phyloP scores from a whole-genome alignment of 495 filamentous ascomycete species.

The Aspergillus egyptiacus region DNA sequence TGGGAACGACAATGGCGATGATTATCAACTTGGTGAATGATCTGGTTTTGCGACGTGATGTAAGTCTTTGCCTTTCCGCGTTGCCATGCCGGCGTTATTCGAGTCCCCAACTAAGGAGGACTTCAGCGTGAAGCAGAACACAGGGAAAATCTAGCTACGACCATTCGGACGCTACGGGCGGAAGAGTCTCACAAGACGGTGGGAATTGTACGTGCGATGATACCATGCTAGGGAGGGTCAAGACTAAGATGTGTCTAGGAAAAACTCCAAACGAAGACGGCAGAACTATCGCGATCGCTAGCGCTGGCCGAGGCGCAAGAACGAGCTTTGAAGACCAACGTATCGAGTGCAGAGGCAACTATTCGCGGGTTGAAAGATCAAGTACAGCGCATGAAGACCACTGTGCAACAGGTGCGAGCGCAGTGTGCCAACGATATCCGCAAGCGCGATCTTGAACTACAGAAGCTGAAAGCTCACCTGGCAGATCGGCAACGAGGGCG shows the following conservation, averaged over 20 bases:
- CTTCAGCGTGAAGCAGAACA: constrained; percentile 79
- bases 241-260: constrained; percentile 32
- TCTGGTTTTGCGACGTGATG: constrained; percentile 75
- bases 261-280: constrained; percentile 60
- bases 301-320: constrained; percentile 70
- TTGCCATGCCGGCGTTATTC: background rate
- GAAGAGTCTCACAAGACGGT: constrained; percentile 64
- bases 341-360: constrained; percentile 64
- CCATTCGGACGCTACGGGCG: constrained; percentile 66
- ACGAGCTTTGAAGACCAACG: constrained; percentile 58
- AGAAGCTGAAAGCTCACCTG: constrained; percentile 78
- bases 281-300: constrained; percentile 68
- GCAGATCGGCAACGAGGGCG: constrained; percentile 49
- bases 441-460: constrained; percentile 83
- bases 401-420: constrained; percentile 72
- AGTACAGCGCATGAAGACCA: constrained; percentile 65
- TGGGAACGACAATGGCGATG: constrained; percentile 68
- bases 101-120: constrained; percentile 15
- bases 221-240: background rate
- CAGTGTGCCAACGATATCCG: constrained; percentile 90
- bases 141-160: constrained; percentile 71
- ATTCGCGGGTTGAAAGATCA: constrained; percentile 72
- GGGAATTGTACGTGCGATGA: constrained; percentile 37
- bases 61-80: constrained; percentile 36
- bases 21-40: constrained; percentile 93